Evolutionary conservation across 257 asterid genomes (phyloP), one percentile per base, ranked within the genome.

Genomic region (Rauvolfia tetraphylla): DNA sequence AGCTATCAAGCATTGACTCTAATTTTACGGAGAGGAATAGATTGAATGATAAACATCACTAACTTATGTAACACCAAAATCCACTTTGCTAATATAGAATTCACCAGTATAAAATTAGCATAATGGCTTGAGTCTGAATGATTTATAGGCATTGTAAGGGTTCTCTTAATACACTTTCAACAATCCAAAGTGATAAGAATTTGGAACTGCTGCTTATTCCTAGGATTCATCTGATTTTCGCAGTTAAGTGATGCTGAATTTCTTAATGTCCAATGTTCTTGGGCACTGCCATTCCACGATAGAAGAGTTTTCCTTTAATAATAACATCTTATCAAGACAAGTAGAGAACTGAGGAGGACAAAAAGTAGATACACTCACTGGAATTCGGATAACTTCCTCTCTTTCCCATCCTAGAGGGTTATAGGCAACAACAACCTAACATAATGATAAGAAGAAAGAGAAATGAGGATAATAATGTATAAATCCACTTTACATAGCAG

Each of bases 321-420:
- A 1, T 23, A 22, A 75, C 25, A 65, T 34, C 61, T 75, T 34
- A 14, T 36, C 25, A 29, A 56, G 42, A 53, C 13, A 17, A 77
- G 20, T 57, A 42, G 65, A 71, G 42, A 75, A 65, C 18, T 29
- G 68, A 72, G 77, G 71, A 68, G 73, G 81, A 62, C 34, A 53
- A 46, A 66, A 68, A 23, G 49, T 23, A 42, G 68, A 79, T 39
- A 76, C 69, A 85, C 97, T 87, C 81, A 92, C 97, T 69, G 97
- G 97, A 76, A 92, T 82, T 61, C 92, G 87, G 79, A 92, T 76
- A 82, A 85, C 81, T 78, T 92, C 97, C 75, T 81, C 86, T 81
- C 97, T 87, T 81, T 78, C 83, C 96, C 97, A 90, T 68, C 96
- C 96, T 36, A 92, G 88, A 81, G 97, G 78, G 81, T 92, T 92